These are phyloP conservation scores for Crucibulum laeve DNA, from an alignment of 768 basidiomycete genomes.

Conservation along the genomic window DNA sequence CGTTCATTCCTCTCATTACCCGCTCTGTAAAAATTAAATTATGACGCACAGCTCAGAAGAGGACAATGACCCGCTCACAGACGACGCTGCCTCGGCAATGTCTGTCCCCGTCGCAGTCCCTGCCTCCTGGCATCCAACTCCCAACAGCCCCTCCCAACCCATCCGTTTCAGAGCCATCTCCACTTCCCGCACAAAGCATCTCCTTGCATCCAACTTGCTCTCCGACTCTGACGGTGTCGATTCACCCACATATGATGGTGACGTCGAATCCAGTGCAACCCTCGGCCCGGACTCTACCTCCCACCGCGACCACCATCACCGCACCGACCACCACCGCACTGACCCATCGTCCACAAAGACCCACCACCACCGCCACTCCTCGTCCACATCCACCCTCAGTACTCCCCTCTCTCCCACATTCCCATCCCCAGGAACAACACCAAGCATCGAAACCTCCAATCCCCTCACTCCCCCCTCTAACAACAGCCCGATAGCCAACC, in stretches of 20 bases:
- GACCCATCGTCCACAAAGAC: conserved; percentile 23
- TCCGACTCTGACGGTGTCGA: conserved; percentile 76
- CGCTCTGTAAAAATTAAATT: conserved; percentile 9
- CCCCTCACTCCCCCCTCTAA: too few species aligned
- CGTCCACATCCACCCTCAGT: conserved; percentile 51
- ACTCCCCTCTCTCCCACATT: conserved; percentile 31
- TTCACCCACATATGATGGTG: conserved; percentile 88
- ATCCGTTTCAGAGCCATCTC: conserved; percentile 24
- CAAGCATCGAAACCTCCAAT: conserved; percentile 16
- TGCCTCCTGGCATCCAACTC: conserved; percentile 18
- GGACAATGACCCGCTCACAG: conserved; percentile 84
- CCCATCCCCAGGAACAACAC: conserved; percentile 17
- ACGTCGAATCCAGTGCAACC: conserved; percentile 76
- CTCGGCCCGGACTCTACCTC: too few species aligned
- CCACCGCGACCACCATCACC: conserved; percentile 20
- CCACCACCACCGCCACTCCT: conserved; percentile 34
- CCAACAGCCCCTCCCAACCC: conserved; percentile 18
- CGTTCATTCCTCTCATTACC: conserved; percentile 15
- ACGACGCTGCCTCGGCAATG: conserved; percentile 58
- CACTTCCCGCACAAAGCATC: conserved; percentile 40
- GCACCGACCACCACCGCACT: neutral
- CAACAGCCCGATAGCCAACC: conserved; percentile 1
- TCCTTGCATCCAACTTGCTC: conserved; percentile 43
- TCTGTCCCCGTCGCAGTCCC: conserved; percentile 33
- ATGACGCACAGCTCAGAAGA: conserved; percentile 63